phyloP scores from a whole-genome alignment of 2,329 filamentous ascomycete genomes.

The Hypoxylon sp. region DNA sequence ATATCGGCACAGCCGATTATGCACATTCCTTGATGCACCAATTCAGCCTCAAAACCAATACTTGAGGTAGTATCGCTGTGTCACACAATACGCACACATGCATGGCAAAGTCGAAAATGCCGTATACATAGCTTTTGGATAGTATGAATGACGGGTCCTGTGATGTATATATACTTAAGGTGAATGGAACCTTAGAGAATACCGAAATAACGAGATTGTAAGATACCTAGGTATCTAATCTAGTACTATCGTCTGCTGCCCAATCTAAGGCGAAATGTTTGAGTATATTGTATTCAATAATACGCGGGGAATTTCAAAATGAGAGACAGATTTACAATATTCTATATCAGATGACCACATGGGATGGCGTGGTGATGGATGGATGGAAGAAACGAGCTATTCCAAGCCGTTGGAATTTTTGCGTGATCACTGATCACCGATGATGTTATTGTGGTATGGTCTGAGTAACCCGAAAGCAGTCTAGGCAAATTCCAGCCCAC shows the following conservation, averaged over 20 bases:
- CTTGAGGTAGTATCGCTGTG: slow-evolving; percentile 8
- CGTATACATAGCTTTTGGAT: slow-evolving; percentile 1
- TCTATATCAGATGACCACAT: slow-evolving; percentile 36
- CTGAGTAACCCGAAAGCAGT: slow-evolving; percentile 17
- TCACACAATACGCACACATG: slow-evolving; percentile 9
- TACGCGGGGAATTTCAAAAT: slow-evolving; percentile 23
- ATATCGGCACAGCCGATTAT: slow-evolving; percentile 13
- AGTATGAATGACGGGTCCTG: background rate
- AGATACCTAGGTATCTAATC: background rate
- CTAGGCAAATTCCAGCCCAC: slow-evolving; percentile 20
- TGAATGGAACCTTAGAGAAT: background rate
- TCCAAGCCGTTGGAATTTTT: slow-evolving; percentile 29
- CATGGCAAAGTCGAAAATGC: slow-evolving; percentile 1
- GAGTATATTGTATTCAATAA: slow-evolving; percentile 10
- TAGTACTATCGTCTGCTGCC: background rate
- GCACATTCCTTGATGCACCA: slow-evolving; percentile 27
- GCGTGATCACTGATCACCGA: slow-evolving; percentile 36
- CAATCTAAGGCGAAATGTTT: background rate
- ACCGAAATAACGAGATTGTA: background rate
- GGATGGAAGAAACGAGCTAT: slow-evolving; percentile 16
- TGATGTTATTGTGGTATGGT: slow-evolving; percentile 37
- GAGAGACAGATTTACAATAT: slow-evolving; percentile 13
- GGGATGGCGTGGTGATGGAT: slow-evolving; percentile 39
- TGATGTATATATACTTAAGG: background rate
- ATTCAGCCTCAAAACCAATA: slow-evolving; percentile 29